These are phyloP conservation scores for Plasmodium yoelii DNA, from an alignment of 169 alveolate species.

Conservation along the genomic window DNA sequence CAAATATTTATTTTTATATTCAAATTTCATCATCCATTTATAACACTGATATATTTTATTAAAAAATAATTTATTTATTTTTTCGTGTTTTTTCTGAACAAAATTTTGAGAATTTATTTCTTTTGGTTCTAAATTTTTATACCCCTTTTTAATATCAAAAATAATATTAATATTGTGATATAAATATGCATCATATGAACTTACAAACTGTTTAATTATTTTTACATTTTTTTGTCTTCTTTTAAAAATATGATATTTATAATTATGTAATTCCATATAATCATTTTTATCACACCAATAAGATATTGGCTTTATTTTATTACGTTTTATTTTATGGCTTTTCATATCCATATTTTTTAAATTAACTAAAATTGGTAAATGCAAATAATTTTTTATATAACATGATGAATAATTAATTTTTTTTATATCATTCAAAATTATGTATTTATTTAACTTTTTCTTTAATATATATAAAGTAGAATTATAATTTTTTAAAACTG, in stretches of 20 bases:
- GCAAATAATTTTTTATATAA: conserved; percentile 21
- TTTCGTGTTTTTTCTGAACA: background rate
- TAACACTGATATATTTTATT: conserved; percentile 65
- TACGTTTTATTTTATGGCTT: no score
- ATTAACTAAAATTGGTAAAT: background rate
- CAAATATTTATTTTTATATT: conserved; percentile 50
- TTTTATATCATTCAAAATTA: conserved; percentile 46
- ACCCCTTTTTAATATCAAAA: conserved; percentile 23
- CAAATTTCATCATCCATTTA: conserved; percentile 46
- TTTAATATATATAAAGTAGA: conserved; percentile 52
- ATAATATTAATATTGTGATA: conserved; percentile 42
- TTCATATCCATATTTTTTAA: background rate
- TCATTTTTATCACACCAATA: conserved; percentile 1
- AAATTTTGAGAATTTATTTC: no score
- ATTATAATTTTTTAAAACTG: conserved; percentile 39
- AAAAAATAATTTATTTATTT: conserved; percentile 22
- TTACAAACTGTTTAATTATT: conserved; percentile 57
- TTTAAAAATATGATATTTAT: conserved; percentile 12
- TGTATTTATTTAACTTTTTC: conserved; percentile 43
- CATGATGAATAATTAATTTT: conserved; percentile 15
- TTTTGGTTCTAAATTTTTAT: background rate
- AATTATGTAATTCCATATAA: conserved; percentile 2
- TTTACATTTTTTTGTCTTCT: conserved; percentile 25
- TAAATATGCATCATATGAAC: conserved; percentile 55
- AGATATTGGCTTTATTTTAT: background rate